Conservation (phyloP, 805 yeast genomes). For the Lipomyces lipofer region DNA sequence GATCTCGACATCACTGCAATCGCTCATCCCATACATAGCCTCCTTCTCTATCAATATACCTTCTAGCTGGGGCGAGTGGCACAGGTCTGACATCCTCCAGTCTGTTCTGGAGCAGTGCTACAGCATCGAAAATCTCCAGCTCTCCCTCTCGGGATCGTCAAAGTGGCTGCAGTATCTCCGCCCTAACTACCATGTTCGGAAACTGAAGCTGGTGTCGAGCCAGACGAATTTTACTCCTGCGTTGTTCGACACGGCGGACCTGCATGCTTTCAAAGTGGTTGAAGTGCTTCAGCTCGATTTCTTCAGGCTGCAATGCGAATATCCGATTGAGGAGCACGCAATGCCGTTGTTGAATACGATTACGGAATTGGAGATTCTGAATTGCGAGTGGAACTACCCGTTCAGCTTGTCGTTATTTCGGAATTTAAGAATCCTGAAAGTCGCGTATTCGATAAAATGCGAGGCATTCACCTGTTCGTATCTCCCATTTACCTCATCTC, state of each 20-base stretch:
- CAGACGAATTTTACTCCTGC: constrained; percentile 17
- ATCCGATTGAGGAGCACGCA: constrained; percentile 20
- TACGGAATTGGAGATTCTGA: constrained; percentile 10
- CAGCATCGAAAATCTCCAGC: constrained; percentile 7
- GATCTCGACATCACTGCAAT: constrained; percentile 5
- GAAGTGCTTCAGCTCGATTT: constrained; percentile 14
- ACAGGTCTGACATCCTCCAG: constrained; percentile 20
- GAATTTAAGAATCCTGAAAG: constrained; percentile 10
- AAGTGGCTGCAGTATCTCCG: constrained; percentile 26
- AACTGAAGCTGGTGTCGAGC: constrained; percentile 10
- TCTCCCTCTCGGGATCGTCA: constrained; percentile 29
- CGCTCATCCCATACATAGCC: constrained; percentile 19
- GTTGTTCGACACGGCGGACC: constrained; percentile 20
- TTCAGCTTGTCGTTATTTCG: constrained; percentile 23
- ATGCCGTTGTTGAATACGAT: constrained; percentile 16
- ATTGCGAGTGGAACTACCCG: constrained; percentile 32
- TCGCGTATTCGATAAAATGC: constrained; percentile 17
- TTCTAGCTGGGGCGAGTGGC: constrained; percentile 33
- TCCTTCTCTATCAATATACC: constrained; percentile 19
- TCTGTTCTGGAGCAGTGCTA: constrained; percentile 14
- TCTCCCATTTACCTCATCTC: background rate
- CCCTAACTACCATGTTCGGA: constrained; percentile 11
- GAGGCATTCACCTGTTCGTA: constrained; percentile 27
- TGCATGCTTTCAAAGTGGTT: constrained; percentile 21
- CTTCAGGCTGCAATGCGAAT: constrained; percentile 26